phyloP scores from a whole-genome alignment of 768 basidiomycete genomes.

The Mycena capillaripes region DNA sequence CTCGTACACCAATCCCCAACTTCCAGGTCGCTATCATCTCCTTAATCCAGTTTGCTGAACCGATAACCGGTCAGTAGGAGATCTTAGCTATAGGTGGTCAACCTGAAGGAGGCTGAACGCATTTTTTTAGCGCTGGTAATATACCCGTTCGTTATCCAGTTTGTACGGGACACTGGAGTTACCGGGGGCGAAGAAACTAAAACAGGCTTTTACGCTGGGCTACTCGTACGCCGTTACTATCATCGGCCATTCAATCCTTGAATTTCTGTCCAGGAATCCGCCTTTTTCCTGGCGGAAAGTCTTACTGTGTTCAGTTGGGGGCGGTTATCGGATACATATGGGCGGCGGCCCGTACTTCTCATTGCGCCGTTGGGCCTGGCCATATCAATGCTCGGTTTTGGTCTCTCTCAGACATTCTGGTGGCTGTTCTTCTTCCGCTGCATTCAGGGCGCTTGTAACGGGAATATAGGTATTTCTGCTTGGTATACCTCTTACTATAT shows the following conservation, averaged over 20 bases:
- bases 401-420: constrained; percentile 48
- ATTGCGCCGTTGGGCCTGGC: constrained; percentile 50
- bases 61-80: constrained; percentile 15
- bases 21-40: constrained; percentile 19
- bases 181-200: constrained; percentile 28
- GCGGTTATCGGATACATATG: constrained; percentile 52
- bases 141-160: constrained; percentile 26
- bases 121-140: constrained; percentile 12
- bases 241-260: not conserved
- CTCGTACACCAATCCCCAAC: constrained; percentile 21
- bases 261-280: constrained; percentile 46
- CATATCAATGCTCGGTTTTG: constrained; percentile 51
- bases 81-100: not conserved
- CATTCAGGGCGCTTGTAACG: constrained; percentile 56
- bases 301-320: constrained; percentile 51
- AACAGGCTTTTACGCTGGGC: constrained; percentile 26
- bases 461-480: constrained; percentile 48
- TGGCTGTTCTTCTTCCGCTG: constrained; percentile 46
- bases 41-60: constrained; percentile 21
- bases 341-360: constrained; percentile 51
- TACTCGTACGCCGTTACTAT: not conserved
- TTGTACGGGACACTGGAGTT: constrained; percentile 14
- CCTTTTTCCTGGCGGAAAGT: constrained; percentile 53
- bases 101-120: not conserved
- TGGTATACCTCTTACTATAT: not conserved